A percentile compares a stretch with the other conserved stretches of the same genome.
phyloP scores from a whole-genome alignment of 192 early-diverging fungal species.

The Piromyces sp. region DNA sequence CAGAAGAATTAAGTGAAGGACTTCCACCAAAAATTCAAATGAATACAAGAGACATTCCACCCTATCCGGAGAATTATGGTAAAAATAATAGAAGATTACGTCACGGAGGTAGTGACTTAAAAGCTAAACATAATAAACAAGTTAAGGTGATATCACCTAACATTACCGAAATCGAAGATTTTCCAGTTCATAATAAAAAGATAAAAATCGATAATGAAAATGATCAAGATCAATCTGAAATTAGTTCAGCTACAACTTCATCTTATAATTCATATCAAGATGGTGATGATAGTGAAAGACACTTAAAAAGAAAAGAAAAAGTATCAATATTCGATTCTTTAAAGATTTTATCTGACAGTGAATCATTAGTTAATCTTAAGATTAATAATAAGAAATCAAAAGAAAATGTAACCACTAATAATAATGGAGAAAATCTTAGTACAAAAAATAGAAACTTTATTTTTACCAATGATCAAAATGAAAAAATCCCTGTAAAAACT shows the following conservation, averaged over 20 bases:
- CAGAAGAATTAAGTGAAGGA: background rate
- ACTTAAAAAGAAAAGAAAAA: background rate
- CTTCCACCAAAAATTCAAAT: background rate
- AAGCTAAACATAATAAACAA: background rate
- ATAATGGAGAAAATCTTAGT: background rate
- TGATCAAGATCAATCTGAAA: background rate
- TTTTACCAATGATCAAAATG: background rate
- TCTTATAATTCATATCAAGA: background rate
- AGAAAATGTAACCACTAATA: background rate
- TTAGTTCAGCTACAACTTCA: background rate
- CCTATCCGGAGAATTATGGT: background rate
- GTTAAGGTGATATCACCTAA: background rate
- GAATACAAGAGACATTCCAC: background rate
- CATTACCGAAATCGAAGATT: background rate
- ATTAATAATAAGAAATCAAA: background rate
- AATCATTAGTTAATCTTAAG: background rate
- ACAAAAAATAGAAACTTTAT: background rate
- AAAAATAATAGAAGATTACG: background rate
- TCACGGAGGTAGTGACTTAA: background rate
- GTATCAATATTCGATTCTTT: background rate
- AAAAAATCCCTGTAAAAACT: no score
- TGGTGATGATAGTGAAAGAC: background rate
- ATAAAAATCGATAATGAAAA: background rate
- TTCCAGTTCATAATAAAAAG: background rate
- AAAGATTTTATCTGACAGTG: background rate